These are phyloP conservation scores for Penicillium ochrochloron DNA, from an alignment of 495 filamentous ascomycete species.

Conservation along the genomic window DNA sequence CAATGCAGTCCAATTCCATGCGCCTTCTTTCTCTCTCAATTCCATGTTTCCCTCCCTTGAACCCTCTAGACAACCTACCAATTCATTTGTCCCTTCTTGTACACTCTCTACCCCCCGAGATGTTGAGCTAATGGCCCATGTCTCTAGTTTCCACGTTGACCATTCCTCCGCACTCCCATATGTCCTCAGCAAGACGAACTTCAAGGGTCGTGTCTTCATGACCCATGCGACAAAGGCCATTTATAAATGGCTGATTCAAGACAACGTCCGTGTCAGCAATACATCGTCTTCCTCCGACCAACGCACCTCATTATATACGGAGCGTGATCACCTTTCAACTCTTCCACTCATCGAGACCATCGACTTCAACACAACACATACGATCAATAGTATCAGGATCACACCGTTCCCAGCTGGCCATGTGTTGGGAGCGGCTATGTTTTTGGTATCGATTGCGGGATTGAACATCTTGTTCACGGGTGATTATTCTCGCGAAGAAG, in stretches of 20 bases:
- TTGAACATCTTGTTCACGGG: slow-evolving; percentile 96
- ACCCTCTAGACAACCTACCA: background rate
- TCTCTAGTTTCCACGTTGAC: slow-evolving; percentile 88
- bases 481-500: slow-evolving; percentile 93
- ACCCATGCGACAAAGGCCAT: slow-evolving; percentile 98
- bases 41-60: background rate
- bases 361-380: slow-evolving; percentile 97
- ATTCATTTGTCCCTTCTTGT: background rate
- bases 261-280: slow-evolving; percentile 86
- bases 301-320: slow-evolving; percentile 83
- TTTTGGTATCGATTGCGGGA: slow-evolving; percentile 92
- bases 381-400: slow-evolving; percentile 92
- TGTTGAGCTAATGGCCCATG: slow-evolving; percentile 30
- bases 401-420: slow-evolving; percentile 97
- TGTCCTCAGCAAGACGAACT: slow-evolving; percentile 96
- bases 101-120: background rate
- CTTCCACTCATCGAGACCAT: slow-evolving; percentile 95
- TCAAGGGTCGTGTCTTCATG: slow-evolving; percentile 97
- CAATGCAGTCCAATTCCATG: slow-evolving; percentile 37
- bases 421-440: slow-evolving; percentile 98
- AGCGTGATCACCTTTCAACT: slow-evolving; percentile 90
- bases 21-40: slow-evolving; percentile 9
- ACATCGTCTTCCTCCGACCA: slow-evolving; percentile 75
- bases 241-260: slow-evolving; percentile 99
- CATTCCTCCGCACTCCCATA: slow-evolving; percentile 96